These are phyloP conservation scores for Amanita exitialis DNA, from an alignment of 768 basidiomycete genomes.

Conservation along the genomic window DNA sequence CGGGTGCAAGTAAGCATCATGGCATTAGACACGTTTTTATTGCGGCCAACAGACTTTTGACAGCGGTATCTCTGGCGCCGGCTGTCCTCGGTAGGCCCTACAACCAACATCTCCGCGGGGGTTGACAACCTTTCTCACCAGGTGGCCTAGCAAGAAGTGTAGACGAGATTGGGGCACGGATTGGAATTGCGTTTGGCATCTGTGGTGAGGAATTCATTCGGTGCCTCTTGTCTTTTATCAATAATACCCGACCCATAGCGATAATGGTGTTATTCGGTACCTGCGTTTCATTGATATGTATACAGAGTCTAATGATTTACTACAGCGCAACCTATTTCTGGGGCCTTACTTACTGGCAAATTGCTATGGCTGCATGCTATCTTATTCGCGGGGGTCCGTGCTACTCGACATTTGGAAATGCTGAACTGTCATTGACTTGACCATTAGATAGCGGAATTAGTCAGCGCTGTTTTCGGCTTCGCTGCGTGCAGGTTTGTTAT, in stretches of 20 bases:
- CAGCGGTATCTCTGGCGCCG: slow-evolving; percentile 18
- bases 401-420: neutral
- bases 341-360: slow-evolving; percentile 34
- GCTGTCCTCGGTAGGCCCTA: slow-evolving; percentile 18
- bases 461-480: neutral
- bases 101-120: neutral
- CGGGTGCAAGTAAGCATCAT: slow-evolving; percentile 23
- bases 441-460: neutral
- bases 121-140: neutral
- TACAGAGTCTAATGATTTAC: neutral
- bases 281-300: neutral
- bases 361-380: slow-evolving; percentile 29
- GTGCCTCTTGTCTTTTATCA: neutral
- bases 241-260: slow-evolving; percentile 6
- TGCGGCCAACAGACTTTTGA: slow-evolving; percentile 4
- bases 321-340: slow-evolving; percentile 37
- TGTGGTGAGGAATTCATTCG: slow-evolving; percentile 21
- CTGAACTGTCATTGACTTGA: neutral
- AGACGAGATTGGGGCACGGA: slow-evolving; percentile 36
- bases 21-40: slow-evolving; percentile 7
- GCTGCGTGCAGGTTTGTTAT: neutral
- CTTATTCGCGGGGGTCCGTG: slow-evolving; percentile 4
- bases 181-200: slow-evolving; percentile 34
- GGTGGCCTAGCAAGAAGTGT: slow-evolving; percentile 27
- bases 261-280: slow-evolving; percentile 26